phyloP scores from a whole-genome alignment of 1,139 yeast species.

The Zhuliangozyma parablackwelliae region DNA sequence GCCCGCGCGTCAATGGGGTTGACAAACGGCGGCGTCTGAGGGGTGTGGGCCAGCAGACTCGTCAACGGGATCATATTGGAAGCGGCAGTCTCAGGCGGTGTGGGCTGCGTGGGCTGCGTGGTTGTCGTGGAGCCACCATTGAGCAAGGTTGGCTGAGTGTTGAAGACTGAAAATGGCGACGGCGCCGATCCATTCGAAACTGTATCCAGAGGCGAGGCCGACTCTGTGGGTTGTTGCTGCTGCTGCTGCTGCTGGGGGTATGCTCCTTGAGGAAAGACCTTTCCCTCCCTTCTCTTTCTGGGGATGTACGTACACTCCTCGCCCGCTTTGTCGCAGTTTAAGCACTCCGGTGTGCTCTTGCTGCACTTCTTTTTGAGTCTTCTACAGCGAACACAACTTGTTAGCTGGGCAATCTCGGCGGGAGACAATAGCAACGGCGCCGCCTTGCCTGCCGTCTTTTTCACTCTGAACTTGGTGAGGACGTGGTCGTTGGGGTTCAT shows the following conservation, averaged over 20 bases:
- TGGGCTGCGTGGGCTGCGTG: too few species aligned
- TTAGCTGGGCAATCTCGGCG: slow-evolving; percentile 5
- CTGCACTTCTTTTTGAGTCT: slow-evolving; percentile 48
- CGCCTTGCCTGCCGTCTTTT: too few species aligned
- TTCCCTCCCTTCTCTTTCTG: slow-evolving; percentile 24
- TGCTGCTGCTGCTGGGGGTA: slow-evolving; percentile 2
- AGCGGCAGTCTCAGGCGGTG: too few species aligned
- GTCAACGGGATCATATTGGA: too few species aligned
- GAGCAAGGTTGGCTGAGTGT: background rate
- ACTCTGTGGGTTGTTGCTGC: background rate
- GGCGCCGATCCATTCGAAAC: background rate
- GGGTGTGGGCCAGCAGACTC: too few species aligned
- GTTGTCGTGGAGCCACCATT: background rate
- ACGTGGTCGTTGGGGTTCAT: too few species aligned
- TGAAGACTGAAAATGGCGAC: background rate
- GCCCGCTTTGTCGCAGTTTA: slow-evolving; percentile 35
- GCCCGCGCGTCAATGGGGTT: slow-evolving; percentile 13
- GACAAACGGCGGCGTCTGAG: slow-evolving; percentile 5
- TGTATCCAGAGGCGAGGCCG: background rate
- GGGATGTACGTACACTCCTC: slow-evolving; percentile 42
- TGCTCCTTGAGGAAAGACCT: slow-evolving; percentile 1
- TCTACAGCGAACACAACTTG: slow-evolving; percentile 19
- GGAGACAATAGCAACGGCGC: too few species aligned
- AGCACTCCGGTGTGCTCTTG: slow-evolving; percentile 40
- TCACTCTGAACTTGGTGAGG: too few species aligned